Evolutionary conservation across 1,284 basidiomycete species (phyloP).

Genomic region (Rhodotorula sp.): DNA sequence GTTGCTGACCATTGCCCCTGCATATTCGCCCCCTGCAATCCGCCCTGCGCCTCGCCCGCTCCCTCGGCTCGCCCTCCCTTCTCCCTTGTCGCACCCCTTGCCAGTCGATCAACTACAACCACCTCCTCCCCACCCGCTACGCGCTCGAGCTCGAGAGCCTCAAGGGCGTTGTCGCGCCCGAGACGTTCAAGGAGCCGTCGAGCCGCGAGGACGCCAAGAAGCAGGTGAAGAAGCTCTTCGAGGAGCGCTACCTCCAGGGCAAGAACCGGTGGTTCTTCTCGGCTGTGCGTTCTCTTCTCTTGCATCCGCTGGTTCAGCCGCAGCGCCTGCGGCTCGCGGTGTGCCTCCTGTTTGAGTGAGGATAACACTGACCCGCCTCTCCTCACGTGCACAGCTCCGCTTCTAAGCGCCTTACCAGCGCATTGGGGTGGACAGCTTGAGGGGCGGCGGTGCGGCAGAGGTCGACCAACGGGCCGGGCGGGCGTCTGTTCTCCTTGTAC

Average conservation of each 20-base stretch:
- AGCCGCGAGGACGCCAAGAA: conserved; percentile 93
- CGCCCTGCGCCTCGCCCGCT: too few relatives aligned
- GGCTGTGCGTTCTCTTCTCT: background rate
- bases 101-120: conserved; percentile 90
- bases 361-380: background rate
- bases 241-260: conserved; percentile 85
- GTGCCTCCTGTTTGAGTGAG: accelerated
- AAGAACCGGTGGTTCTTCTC: conserved; percentile 68
- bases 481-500: conserved; percentile 3
- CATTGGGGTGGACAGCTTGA: background rate
- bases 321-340: accelerated
- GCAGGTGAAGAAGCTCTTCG: conserved; percentile 89
- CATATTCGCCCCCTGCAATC: background rate
- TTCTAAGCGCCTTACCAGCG: conserved; percentile 17
- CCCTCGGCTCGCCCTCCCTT: background rate
- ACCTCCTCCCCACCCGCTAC: conserved; percentile 97
- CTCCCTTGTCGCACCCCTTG: background rate
- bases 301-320: background rate
- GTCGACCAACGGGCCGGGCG: background rate
- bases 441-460: background rate
- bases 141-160: conserved; percentile 88
- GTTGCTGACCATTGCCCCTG: background rate
- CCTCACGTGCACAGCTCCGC: conserved; percentile 5
- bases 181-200: conserved; percentile 92
- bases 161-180: conserved; percentile 76